phyloP scores from a whole-genome alignment of 768 basidiomycete species.

The Suillus luteus region DNA sequence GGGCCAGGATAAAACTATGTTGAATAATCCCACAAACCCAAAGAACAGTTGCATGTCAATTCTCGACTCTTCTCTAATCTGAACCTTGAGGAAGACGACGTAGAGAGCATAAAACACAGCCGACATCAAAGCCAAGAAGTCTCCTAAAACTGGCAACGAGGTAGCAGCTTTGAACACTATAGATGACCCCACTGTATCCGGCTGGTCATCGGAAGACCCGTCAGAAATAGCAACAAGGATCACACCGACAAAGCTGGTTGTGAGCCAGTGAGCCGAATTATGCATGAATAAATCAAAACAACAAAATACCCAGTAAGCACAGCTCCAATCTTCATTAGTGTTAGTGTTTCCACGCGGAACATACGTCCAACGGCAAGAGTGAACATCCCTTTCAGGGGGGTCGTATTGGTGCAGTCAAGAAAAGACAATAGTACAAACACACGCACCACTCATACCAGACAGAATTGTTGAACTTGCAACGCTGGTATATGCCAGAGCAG shows the following conservation, averaged over 20 bases:
- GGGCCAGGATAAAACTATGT: constrained; percentile 75
- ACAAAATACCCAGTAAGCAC: constrained; percentile 72
- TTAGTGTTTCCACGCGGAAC: constrained; percentile 79
- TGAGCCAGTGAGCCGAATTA: constrained; percentile 13
- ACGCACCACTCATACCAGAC: constrained; percentile 84
- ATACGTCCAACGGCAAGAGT: constrained; percentile 83
- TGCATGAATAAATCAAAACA: not conserved
- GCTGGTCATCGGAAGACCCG: constrained; percentile 38
- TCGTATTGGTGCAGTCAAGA: not conserved
- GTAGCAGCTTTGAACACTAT: constrained; percentile 20
- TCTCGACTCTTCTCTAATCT: constrained; percentile 76
- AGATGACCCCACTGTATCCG: constrained; percentile 12
- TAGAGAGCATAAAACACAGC: constrained; percentile 89
- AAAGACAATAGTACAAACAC: not conserved
- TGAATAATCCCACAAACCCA: constrained; percentile 90
- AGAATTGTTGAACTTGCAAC: constrained; percentile 94
- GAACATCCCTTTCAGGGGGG: constrained; percentile 73
- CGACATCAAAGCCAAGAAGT: constrained; percentile 81
- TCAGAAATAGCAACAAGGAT: constrained; percentile 89
- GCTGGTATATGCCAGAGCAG: constrained; percentile 81
- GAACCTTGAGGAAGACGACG: constrained; percentile 86
- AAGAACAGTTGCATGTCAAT: constrained; percentile 95
- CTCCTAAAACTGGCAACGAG: constrained; percentile 56
- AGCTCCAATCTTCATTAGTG: constrained; percentile 69
- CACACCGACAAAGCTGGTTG: constrained; percentile 74